phyloP scores from a whole-genome alignment of 2,329 filamentous ascomycete species.

The Fusarium hainanense region DNA sequence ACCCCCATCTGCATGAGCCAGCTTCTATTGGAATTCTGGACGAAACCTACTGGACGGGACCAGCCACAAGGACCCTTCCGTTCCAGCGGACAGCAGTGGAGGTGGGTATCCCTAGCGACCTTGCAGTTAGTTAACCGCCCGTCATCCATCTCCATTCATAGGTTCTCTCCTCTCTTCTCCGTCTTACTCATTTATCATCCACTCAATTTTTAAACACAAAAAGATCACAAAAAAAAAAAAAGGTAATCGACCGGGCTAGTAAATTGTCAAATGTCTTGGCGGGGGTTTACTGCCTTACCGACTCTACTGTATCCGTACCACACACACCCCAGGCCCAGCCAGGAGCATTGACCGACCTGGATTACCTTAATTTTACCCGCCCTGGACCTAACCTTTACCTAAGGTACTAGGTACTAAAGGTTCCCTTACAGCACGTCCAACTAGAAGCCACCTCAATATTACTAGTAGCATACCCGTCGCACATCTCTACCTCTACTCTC shows the following conservation, averaged over 20 bases:
- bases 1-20: constrained; percentile 8
- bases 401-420: not conserved
- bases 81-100: not conserved
- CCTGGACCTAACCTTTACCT: constrained; percentile 2
- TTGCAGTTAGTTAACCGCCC: not conserved
- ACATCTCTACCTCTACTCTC: constrained; percentile 22
- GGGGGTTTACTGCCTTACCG: constrained; percentile 19
- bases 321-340: not conserved
- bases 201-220: not conserved
- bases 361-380: constrained; percentile 32
- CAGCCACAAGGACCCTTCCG: constrained; percentile 17
- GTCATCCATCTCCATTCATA: not conserved
- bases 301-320: not conserved
- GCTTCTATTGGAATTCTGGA: constrained; percentile 39
- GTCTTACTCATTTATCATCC: not conserved
- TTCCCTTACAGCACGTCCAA: not conserved
- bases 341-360: constrained; percentile 10
- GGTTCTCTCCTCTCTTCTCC: not conserved
- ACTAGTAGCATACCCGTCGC: constrained; percentile 25
- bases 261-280: constrained; percentile 16
- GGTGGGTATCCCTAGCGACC: not conserved
- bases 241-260: constrained; percentile 8
- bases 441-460: not conserved
- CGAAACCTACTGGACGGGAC: constrained; percentile 15
- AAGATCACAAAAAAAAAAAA: not conserved